Percentiles rank a stretch among this genome's conserved stretches.
Evolutionary conservation across 2,329 filamentous ascomycete genomes (phyloP).

Genomic region (Helotiales sp.): DNA sequence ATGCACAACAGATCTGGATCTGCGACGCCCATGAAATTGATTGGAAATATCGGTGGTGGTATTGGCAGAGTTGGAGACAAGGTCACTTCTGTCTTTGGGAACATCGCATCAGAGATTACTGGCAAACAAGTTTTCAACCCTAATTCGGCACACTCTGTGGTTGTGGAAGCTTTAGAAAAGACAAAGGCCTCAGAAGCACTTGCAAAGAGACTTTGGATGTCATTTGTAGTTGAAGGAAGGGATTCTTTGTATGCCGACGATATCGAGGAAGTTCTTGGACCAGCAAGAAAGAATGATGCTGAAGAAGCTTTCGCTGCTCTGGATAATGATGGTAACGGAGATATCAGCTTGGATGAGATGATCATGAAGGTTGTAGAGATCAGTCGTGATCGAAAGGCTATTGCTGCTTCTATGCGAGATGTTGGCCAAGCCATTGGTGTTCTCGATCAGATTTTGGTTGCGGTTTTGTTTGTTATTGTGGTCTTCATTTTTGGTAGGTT

Average conservation of each 20-base stretch:
- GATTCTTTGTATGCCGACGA: constrained; percentile 80
- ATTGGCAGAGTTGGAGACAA: constrained; percentile 87
- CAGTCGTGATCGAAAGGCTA: constrained; percentile 82
- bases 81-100: constrained; percentile 88
- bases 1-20: constrained; percentile 57
- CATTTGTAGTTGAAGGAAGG: constrained; percentile 87
- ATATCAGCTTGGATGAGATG: constrained; percentile 94
- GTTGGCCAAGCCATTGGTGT: constrained; percentile 92
- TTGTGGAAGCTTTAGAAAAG: constrained; percentile 86
- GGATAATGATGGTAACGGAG: constrained; percentile 87
- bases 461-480: constrained; percentile 76
- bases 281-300: constrained; percentile 71
- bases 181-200: constrained; percentile 83
- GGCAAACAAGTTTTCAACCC: constrained; percentile 95
- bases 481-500: constrained; percentile 77
- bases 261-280: constrained; percentile 82
- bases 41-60: constrained; percentile 67
- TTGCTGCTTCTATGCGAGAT: constrained; percentile 93
- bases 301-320: constrained; percentile 81
- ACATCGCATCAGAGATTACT: constrained; percentile 90
- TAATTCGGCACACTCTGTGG: constrained; percentile 84
- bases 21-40: constrained; percentile 74
- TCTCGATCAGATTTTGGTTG: constrained; percentile 81
- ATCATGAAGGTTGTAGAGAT: constrained; percentile 76
- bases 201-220: constrained; percentile 96